phyloP scores from a whole-genome alignment of 257 asterid genomes.

The Solanum etuberosum region DNA sequence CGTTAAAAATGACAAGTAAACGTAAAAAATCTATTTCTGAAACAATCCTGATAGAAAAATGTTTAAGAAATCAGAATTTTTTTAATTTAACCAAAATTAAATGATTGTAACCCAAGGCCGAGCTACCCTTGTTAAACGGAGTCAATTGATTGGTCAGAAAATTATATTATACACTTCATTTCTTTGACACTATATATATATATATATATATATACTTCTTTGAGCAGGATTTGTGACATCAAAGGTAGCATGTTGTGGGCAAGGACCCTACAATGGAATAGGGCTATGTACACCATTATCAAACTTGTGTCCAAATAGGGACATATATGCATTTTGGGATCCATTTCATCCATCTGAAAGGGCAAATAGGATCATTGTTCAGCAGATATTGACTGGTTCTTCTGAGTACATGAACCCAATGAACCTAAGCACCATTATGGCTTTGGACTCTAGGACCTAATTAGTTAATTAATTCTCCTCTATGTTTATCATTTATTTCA shows the following conservation, averaged over 20 bases:
- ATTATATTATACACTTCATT: not conserved
- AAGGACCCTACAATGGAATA: conserved; percentile 70
- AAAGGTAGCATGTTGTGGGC: conserved; percentile 75
- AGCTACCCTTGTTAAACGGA: not conserved
- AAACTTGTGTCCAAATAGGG: conserved; percentile 69
- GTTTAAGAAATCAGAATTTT: not conserved
- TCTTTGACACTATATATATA: not conserved
- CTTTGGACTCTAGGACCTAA: conserved; percentile 32
- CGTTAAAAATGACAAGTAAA: not conserved
- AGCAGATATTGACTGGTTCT: conserved; percentile 42
- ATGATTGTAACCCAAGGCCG: not conserved
- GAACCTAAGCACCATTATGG: conserved; percentile 51
- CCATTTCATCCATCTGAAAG: conserved; percentile 69
- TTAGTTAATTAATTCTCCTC: conserved; percentile 3
- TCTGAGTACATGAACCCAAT: conserved; percentile 50
- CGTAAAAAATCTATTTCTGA: no score
- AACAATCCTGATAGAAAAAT: not conserved
- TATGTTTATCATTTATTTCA: not conserved
- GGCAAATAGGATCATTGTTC: conserved; percentile 59
- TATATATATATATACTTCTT: not conserved
- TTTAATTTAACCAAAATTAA: not conserved
- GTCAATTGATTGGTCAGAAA: not conserved
- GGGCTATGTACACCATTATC: conserved; percentile 65
- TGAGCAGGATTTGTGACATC: conserved; percentile 59
- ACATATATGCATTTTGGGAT: conserved; percentile 69